Base-by-base conservation (phyloP, 2,329 filamentous ascomycete genomes). In the Sporothrix inflata region DNA sequence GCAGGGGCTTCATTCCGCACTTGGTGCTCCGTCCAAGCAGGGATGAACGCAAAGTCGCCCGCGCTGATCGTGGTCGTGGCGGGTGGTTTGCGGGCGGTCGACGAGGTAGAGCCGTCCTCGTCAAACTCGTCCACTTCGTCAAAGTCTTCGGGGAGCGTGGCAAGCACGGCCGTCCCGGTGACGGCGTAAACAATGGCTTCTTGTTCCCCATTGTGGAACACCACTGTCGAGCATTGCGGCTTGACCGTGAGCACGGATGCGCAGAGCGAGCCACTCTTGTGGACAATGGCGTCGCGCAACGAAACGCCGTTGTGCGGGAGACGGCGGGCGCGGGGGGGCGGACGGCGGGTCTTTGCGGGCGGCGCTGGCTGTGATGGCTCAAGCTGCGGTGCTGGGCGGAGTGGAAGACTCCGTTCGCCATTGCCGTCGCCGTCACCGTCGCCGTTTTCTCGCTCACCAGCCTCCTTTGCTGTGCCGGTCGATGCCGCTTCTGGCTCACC, bases 131-230 rank as follows among this genome's bases (percentile, higher is more conserved):
- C 82, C 63, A 84, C 85, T 19, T 88, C 85, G 55, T 85, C 84
- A 42, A 83, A 82, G 71, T 79, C 77, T 7, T 78, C 74, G 24
- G 88, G 83, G 69, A 85, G 85, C 0, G 86, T 89, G 3, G 92
- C 84, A 9, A 93, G 83, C 16, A 85, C 81, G 5, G 90, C 90
- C 69, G 84, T 84, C 14, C 91, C 91, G 1, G 85, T 86, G 12
- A 87, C 86, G 12, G 87, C 88, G 77, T 91, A 92, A 67, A 93
- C 85, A 69, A 93, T 90, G 8, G 89, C 89, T 75, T 93, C 90
- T 84, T 92, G 89, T 77, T 89, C 86, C 71, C 90, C 90, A 76
- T 93, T 90, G 76, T 93, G 91, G 74, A 91, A 90, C 27, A 93
- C 84, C 6, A 87, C 85, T 0, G 89, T 89, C 2, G 85, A 81